Percentiles rank a stretch among this genome's conserved stretches.
These are phyloP conservation scores for Hydnomerulius pinastri DNA, from an alignment of 768 basidiomycete species.

Conservation along the genomic window DNA sequence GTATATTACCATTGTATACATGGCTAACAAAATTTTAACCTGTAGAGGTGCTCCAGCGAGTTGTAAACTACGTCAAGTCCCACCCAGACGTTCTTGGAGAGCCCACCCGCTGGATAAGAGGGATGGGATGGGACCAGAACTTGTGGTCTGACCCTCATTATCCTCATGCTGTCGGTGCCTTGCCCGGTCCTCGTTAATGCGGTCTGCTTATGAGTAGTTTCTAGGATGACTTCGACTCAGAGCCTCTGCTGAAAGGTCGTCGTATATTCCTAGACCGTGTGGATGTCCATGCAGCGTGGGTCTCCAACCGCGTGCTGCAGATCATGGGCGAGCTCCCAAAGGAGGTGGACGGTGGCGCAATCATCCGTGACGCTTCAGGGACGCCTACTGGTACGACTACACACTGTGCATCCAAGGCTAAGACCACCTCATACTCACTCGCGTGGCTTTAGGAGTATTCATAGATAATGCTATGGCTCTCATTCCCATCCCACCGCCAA, in stretches of 20 bases:
- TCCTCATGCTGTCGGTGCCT: conserved; percentile 62
- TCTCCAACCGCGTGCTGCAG: conserved; percentile 72
- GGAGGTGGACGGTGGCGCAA: conserved; percentile 70
- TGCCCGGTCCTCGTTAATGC: conserved; percentile 7
- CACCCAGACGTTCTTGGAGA: conserved; percentile 59
- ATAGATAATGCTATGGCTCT: conserved; percentile 88
- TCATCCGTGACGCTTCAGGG: conserved; percentile 62
- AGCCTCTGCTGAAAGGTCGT: conserved; percentile 64
- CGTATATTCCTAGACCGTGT: conserved; percentile 76
- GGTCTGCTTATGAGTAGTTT: neutral
- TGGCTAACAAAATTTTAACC: neutral
- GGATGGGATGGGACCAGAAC: conserved; percentile 95
- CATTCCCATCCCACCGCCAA: conserved; percentile 66
- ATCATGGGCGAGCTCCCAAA: conserved; percentile 62
- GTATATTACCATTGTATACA: no score
- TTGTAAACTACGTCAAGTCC: conserved; percentile 58
- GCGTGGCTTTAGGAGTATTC: conserved; percentile 55
- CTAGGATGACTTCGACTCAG: conserved; percentile 72
- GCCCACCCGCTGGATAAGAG: conserved; percentile 69
- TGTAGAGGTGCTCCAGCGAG: conserved; percentile 60
- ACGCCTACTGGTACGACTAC: conserved; percentile 61
- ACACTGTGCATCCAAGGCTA: neutral
- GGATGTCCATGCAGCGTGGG: conserved; percentile 88
- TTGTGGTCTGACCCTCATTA: conserved; percentile 64
- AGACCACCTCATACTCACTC: neutral